Evolutionary conservation across 1,284 basidiomycete genomes (phyloP).

Genomic region (Marasmius fiardii): DNA sequence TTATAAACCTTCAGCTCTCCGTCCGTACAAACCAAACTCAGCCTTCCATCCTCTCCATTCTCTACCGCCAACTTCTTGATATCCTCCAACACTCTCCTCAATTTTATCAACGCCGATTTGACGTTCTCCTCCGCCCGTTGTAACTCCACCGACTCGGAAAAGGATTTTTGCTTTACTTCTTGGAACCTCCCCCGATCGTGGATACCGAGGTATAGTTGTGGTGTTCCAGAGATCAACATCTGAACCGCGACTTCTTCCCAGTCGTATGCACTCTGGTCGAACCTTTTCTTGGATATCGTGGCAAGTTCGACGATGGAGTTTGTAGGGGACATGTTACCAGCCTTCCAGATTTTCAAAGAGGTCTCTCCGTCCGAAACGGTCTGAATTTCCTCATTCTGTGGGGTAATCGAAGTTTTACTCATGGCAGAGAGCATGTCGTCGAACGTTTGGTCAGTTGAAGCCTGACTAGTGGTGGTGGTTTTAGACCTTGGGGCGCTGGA

Average conservation of each 20-base stretch:
- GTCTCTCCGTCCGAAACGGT: not conserved
- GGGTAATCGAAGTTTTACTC: constrained; percentile 10
- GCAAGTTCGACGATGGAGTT: constrained; percentile 44
- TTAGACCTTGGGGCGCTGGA: constrained; percentile 12
- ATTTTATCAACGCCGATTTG: constrained; percentile 34
- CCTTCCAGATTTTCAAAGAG: constrained; percentile 32
- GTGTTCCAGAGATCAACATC: constrained; percentile 54
- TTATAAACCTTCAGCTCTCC: constrained; percentile 41
- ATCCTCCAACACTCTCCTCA: constrained; percentile 34
- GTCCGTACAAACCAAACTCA: constrained; percentile 43
- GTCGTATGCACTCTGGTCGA: constrained; percentile 26
- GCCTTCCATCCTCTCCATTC: constrained; percentile 37
- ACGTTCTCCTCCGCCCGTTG: constrained; percentile 25
- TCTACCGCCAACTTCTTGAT: constrained; percentile 40
- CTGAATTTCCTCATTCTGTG: not conserved
- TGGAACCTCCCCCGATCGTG: constrained; percentile 45
- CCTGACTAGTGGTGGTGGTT: not conserved
- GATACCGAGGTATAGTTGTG: constrained; percentile 45
- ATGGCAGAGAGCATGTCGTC: constrained; percentile 35
- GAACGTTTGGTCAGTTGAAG: constrained; percentile 17
- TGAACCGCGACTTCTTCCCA: constrained; percentile 50
- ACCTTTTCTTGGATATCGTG: constrained; percentile 34
- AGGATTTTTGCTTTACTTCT: constrained; percentile 36
- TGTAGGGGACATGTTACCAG: constrained; percentile 40
- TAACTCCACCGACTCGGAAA: constrained; percentile 30